Conservation (phyloP, 345 rosid species). For the Turnera subulata region DNA sequence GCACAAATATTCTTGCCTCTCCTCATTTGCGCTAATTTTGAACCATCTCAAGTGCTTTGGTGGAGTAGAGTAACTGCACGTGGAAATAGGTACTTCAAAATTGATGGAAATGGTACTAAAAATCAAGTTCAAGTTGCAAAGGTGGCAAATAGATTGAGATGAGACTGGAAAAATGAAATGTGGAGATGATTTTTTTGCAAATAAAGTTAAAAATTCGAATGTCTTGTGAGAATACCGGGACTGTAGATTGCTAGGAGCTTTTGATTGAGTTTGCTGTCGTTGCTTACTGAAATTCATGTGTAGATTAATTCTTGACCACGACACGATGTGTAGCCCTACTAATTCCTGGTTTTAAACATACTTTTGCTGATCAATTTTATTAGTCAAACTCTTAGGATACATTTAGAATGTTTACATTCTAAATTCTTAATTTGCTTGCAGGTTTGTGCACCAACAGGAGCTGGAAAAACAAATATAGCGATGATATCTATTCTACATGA, state of each 20-base stretch:
- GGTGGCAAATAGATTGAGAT: not conserved
- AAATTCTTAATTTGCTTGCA: slow-evolving; percentile 32
- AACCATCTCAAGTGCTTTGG: not conserved
- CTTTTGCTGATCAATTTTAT: too few species aligned
- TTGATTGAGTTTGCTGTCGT: not conserved
- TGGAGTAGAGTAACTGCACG: not conserved
- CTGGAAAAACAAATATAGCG: slow-evolving; percentile 97
- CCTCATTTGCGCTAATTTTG: too few species aligned
- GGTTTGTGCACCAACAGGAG: slow-evolving; percentile 99
- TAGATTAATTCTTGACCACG: not conserved
- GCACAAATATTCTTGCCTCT: too few species aligned
- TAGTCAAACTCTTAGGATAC: not conserved
- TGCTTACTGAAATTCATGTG: not conserved
- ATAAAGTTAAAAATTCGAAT: too few species aligned
- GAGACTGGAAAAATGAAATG: too few species aligned
- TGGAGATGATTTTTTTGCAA: too few species aligned
- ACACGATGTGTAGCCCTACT: not conserved
- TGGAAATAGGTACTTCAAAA: not conserved
- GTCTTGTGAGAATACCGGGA: too few species aligned
- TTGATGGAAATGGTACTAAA: not conserved
- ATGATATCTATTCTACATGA: slow-evolving; percentile 93
- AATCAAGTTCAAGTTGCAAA: not conserved
- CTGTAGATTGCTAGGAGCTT: not conserved
- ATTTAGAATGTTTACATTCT: slow-evolving; percentile 1
- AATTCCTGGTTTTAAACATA: not conserved